Base-by-base conservation (phyloP, 75 land plant species). In the Sequoiadendron giganteum region DNA sequence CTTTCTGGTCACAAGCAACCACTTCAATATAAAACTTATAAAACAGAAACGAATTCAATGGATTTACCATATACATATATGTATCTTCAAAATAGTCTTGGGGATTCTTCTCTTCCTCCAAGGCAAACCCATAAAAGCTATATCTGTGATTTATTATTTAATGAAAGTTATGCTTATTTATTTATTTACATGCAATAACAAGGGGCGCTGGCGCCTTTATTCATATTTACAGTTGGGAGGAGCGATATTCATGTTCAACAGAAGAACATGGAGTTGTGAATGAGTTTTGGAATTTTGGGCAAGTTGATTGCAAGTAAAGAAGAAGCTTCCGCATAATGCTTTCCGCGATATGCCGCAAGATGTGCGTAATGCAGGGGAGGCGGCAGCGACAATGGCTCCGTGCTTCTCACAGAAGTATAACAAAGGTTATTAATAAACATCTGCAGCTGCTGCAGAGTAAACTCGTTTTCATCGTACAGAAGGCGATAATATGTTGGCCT, bases 301-400 rank as follows among this genome's bases (percentile, higher is more conserved):
- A 36, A 19, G 18, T 39, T 77, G 39, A 10, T 49, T 45, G 84
- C 40, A 36, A 30, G 8, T 1, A 25, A 78, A 15, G 81, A 32
- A 38, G 80, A 39, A 0, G 87, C 92, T 21, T 92, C 91, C 32
- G 89, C 79, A 85, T 90, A 93, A n/a, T 89, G 18, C 40, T 92
- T 85, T 36, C 93, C 94, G 40, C 96, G 87, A 39, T 91, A 93
- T 1, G 96, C 96, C 18, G 85, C 94, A 76, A 95, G 89, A 86
- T 95, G 92, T 16, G 96, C 96, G 77, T 95, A 95, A 86, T 92
- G 91, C 39, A 94, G 94, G 1, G 96, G 96, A 13, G 96, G 92
- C 10, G 93, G 93, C 75, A 93, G 65, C 0, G 94, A 95, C 13
- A 95, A 91, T 14, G 96, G 89, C 80, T 89, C 92, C 9, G 92